phyloP scores from a whole-genome alignment of 306 rosid species.

The Prunus padus region DNA sequence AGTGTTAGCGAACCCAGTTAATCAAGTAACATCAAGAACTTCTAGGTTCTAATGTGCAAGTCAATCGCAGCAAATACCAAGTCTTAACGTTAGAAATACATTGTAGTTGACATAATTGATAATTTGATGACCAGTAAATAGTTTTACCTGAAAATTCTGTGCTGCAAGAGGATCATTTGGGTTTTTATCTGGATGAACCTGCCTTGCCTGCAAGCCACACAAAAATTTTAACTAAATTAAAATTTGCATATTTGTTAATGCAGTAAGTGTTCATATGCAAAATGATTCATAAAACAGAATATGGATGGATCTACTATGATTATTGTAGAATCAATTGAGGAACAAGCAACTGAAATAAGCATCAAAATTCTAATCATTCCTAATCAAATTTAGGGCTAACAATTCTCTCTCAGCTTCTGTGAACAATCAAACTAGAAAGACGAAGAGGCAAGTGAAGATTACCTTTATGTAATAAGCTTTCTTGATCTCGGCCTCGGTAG shows the following conservation, averaged over 20 bases:
- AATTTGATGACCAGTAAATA: not conserved
- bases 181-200: constrained; percentile 99
- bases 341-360: not conserved
- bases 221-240: not conserved
- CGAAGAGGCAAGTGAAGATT: not conserved
- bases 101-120: not conserved
- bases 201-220: constrained; percentile 71
- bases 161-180: constrained; percentile 97
- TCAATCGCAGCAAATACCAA: not conserved
- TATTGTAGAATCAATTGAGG: not conserved
- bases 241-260: not conserved
- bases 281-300: too few relatives aligned
- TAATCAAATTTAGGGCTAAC: not conserved
- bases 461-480: constrained; percentile 98
- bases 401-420: not conserved
- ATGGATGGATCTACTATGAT: not conserved
- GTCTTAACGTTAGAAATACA: not conserved
- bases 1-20: not conserved
- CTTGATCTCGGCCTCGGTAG: constrained; percentile 92
- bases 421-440: not conserved
- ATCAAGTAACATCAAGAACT: not conserved
- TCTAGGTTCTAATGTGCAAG: not conserved
- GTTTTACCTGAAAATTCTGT: constrained; percentile 85
- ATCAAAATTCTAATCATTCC: not conserved
- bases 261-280: not conserved